Base-by-base conservation (phyloP, 768 basidiomycete genomes). In the Boletus sp. region DNA sequence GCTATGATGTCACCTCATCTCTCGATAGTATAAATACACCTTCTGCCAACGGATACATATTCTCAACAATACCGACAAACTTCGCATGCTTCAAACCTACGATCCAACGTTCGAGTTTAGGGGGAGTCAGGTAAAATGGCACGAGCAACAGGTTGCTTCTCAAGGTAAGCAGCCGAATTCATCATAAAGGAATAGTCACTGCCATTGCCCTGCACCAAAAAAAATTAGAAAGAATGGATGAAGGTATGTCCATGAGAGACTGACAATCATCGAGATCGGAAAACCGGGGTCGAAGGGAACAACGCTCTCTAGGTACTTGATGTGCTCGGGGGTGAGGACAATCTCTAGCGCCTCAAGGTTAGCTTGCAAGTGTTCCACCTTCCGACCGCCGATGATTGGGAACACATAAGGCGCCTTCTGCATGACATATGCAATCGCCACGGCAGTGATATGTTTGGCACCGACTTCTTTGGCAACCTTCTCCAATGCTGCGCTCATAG, bases 351-450 rank as follows among this genome's bases (percentile, higher is more conserved):
- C 77, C 53, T 78, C 70, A 37, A 81, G 54, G 58, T 78, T 81
- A 42, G 72, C 74, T 18, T 66, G 36, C 28, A 81, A 57, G 36
- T 80, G 75, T 61, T 78, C 74, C 39, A 78, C 62, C 59, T 80
- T 81, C 55, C 77, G 71, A 4, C 77, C 76, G 15, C 76, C 76
- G 24, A 78, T 61, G 37, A 77, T 67, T 0, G 77, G 77, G 65
- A 79, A 78, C 10, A 78, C 76, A 49, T 75, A 75, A 1, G 76
- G 73, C 9, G 75, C 66, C 67, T 80, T 80, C 30, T 77, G 76
- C 68, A 80, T 71, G 33, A 80, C 65, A 40, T 78, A 79, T 15
- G 76, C 76, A 54, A 80, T 75, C 5, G 77, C 78, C 7, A 80
- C 77, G 17, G 66, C 53, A 0, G 61, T 66, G 63, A 77, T 65